Percentiles rank a stretch among this genome's conserved stretches.
Evolutionary conservation across 495 filamentous ascomycete genomes (phyloP).

Genomic region (Penicillium lividum): DNA sequence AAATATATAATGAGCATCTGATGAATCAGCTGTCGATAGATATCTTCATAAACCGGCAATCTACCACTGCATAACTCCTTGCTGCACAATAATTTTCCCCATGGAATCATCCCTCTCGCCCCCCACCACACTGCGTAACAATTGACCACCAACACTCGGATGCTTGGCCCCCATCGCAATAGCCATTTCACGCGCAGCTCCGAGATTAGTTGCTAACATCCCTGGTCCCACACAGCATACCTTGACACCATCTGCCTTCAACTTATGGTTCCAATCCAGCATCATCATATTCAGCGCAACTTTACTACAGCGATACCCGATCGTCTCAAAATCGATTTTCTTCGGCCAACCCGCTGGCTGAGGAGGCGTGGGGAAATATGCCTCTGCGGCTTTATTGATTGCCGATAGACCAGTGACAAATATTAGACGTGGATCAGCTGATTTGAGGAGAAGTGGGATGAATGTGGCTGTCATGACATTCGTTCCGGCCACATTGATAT

Average conservation of each 20-base stretch:
- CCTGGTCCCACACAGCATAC: slow-evolving; percentile 37
- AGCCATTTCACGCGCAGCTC: slow-evolving; percentile 23
- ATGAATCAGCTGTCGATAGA: no score
- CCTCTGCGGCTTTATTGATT: slow-evolving; percentile 21
- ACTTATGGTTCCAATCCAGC: slow-evolving; percentile 33
- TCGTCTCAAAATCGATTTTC: slow-evolving; percentile 32
- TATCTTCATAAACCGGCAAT: background rate
- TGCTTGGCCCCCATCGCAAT: slow-evolving; percentile 35
- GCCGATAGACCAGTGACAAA: slow-evolving; percentile 44
- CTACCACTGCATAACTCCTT: slow-evolving; percentile 12
- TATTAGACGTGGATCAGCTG: slow-evolving; percentile 46
- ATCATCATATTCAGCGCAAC: slow-evolving; percentile 39
- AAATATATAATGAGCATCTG: no score
- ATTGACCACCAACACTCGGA: slow-evolving; percentile 35
- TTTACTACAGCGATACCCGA: slow-evolving; percentile 36
- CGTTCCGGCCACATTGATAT: slow-evolving; percentile 53
- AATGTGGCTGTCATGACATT: slow-evolving; percentile 45
- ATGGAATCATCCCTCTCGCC: slow-evolving; percentile 39
- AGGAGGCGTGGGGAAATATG: slow-evolving; percentile 20
- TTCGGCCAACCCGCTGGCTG: slow-evolving; percentile 49
- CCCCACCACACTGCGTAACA: slow-evolving; percentile 36
- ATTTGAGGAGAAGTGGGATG: slow-evolving; percentile 52
- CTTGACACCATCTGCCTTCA: slow-evolving; percentile 41
- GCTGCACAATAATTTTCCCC: slow-evolving; percentile 32
- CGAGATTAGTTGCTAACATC: slow-evolving; percentile 35